phyloP scores from a whole-genome alignment of 129 eudicot species.

The Artemisia argyi region DNA sequence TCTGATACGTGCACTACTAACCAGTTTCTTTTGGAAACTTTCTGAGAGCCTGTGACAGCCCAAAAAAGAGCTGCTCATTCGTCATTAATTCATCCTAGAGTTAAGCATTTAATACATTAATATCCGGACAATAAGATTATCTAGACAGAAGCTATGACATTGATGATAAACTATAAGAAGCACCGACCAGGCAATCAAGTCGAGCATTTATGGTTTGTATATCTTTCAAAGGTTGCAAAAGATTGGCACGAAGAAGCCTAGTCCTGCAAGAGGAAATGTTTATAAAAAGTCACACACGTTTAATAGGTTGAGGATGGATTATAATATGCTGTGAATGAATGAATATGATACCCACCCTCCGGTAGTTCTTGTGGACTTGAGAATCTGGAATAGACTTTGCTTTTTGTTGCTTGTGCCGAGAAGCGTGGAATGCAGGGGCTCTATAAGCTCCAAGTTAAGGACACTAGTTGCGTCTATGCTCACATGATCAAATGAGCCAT shows the following conservation, averaged over 20 bases:
- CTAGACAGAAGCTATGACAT: too few relatives aligned
- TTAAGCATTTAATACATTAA: conserved; percentile 7
- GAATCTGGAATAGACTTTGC: conserved; percentile 91
- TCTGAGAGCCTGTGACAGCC: conserved; percentile 89
- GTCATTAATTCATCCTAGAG: conserved; percentile 95
- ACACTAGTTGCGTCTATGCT: conserved; percentile 98
- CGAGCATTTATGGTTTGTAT: conserved; percentile 89
- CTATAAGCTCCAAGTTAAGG: conserved; percentile 91
- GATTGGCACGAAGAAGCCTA: conserved; percentile 96
- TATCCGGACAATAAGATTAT: conserved; percentile 5
- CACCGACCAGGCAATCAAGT: conserved; percentile 94
- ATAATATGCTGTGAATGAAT: too few relatives aligned
- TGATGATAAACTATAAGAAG: conserved; percentile 1
- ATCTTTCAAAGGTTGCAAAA: conserved; percentile 93
- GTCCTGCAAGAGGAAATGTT: conserved; percentile 55
- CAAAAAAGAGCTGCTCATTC: conserved; percentile 96
- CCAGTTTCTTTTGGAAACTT: conserved; percentile 99
- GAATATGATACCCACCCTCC: too few relatives aligned
- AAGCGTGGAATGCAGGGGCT: conserved; percentile 75
- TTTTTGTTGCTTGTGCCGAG: conserved; percentile 87
- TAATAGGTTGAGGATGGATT: background rate
- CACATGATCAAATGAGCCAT: conserved; percentile 98
- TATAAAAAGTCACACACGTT: background rate
- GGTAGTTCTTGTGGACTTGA: conserved; percentile 81
- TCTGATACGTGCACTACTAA: conserved; percentile 22